Evolutionary conservation across 202 grass and related monocot genomes (phyloP).

Genomic region (Eragrostis tef): DNA sequence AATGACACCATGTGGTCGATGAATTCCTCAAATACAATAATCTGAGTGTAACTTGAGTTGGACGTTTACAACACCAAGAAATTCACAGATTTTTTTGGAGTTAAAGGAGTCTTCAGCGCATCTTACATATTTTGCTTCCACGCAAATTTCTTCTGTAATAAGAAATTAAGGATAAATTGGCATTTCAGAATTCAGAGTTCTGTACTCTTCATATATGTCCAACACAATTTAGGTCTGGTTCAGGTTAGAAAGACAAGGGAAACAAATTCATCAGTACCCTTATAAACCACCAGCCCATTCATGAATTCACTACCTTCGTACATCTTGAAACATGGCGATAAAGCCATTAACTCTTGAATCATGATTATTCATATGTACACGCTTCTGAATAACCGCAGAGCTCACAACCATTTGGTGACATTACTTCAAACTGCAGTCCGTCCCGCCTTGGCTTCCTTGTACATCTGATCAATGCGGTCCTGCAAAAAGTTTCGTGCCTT

Average conservation of each 20-base stretch:
- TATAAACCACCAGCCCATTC: not conserved
- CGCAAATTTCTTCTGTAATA: too few species aligned
- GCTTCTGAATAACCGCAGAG: conserved; percentile 25
- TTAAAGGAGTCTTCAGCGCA: too few species aligned
- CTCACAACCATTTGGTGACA: not conserved
- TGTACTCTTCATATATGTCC: too few species aligned
- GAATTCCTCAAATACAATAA: too few species aligned
- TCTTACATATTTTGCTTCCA: too few species aligned
- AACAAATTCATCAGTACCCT: not conserved
- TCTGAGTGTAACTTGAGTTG: too few species aligned
- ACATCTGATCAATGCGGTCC: conserved; percentile 55
- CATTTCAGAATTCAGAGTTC: too few species aligned
- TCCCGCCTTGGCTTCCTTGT: conserved; percentile 51
- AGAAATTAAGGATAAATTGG: too few species aligned
- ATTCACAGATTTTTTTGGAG: too few species aligned
- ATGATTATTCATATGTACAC: conserved; percentile 40
- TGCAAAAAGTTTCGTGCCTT: not conserved
- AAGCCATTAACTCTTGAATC: not conserved
- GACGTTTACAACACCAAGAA: too few species aligned
- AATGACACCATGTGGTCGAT: too few species aligned
- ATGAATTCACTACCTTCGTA: conserved; percentile 11
- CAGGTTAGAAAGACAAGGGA: not conserved
- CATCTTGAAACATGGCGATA: conserved; percentile 14
- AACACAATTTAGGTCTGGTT: not conserved
- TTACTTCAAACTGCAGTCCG: conserved; percentile 26